These are phyloP conservation scores for Litsea cubeba DNA, from an alignment of 164 flowering plant genomes.

Conservation along the genomic window DNA sequence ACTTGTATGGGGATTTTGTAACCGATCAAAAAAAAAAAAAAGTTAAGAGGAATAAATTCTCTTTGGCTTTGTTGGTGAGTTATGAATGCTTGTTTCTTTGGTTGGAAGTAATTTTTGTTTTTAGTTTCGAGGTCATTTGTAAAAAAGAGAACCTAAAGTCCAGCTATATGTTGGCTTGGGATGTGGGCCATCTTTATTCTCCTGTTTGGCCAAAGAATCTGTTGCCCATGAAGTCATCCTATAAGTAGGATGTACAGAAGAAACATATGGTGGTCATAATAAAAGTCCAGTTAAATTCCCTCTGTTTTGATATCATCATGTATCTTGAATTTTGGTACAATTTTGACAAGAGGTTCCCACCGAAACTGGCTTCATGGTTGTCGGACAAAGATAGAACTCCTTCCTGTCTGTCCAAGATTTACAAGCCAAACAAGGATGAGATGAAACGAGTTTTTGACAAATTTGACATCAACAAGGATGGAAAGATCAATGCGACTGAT, in stretches of 20 bases:
- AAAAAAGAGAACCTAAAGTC: neutral
- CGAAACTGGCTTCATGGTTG: neutral
- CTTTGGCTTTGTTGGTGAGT: neutral
- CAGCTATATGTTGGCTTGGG: neutral
- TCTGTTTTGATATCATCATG: neutral
- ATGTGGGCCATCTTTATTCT: neutral
- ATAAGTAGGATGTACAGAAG: too few relatives aligned
- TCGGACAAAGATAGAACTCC: neutral
- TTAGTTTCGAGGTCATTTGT: neutral
- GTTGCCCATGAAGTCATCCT: too few relatives aligned
- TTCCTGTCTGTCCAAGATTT: constrained; percentile 1
- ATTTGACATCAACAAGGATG: constrained; percentile 65
- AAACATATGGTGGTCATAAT: too few relatives aligned
- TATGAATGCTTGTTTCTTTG: neutral
- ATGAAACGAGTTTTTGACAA: constrained; percentile 59
- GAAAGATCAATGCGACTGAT: constrained; percentile 64
- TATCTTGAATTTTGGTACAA: neutral
- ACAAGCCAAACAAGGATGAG: constrained; percentile 40
- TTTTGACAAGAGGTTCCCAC: neutral
- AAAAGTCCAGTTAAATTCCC: neutral
- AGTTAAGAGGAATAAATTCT: neutral
- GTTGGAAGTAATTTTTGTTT: neutral
- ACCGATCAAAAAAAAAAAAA: too few relatives aligned
- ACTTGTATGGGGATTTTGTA: neutral
- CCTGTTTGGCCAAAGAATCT: neutral